These are phyloP conservation scores for Dittrichia graveolens DNA, from an alignment of 129 eudicot species.

Conservation along the genomic window DNA sequence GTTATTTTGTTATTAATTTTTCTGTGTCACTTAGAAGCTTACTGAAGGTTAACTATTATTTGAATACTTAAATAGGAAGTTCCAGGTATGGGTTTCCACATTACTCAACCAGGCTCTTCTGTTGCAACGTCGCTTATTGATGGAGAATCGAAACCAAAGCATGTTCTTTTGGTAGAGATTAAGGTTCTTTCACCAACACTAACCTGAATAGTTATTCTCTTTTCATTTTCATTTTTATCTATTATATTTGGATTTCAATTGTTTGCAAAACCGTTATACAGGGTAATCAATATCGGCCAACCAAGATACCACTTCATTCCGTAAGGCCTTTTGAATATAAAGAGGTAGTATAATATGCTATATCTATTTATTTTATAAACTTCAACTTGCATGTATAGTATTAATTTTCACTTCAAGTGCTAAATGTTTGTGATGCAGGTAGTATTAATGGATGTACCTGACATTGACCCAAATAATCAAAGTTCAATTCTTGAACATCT, in stretches of 20 bases:
- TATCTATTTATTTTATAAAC: neutral
- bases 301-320: conserved; percentile 84
- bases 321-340: conserved; percentile 93
- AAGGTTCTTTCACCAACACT: conserved; percentile 54
- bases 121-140: conserved; percentile 95
- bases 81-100: conserved; percentile 99
- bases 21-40: neutral
- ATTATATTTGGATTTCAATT: neutral
- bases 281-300: conserved; percentile 99
- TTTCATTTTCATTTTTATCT: neutral
- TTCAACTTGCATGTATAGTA: neutral
- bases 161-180: conserved; percentile 89
- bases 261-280: conserved; percentile 21
- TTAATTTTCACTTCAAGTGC: neutral
- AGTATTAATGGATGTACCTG: conserved; percentile 82
- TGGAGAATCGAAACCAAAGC: conserved; percentile 98
- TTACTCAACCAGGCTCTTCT: conserved; percentile 99
- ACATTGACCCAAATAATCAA: conserved; percentile 87
- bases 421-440: conserved; percentile 52
- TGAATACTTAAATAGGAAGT: conserved; percentile 71
- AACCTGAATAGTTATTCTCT: conserved; percentile 7
- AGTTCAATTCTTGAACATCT: conserved; percentile 89
- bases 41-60: conserved; percentile 27
- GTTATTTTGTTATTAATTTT: too few relatives aligned
- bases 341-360: conserved; percentile 56